Conservation (phyloP, 2,329 filamentous ascomycete species). For the Penicillium expansum region DNA sequence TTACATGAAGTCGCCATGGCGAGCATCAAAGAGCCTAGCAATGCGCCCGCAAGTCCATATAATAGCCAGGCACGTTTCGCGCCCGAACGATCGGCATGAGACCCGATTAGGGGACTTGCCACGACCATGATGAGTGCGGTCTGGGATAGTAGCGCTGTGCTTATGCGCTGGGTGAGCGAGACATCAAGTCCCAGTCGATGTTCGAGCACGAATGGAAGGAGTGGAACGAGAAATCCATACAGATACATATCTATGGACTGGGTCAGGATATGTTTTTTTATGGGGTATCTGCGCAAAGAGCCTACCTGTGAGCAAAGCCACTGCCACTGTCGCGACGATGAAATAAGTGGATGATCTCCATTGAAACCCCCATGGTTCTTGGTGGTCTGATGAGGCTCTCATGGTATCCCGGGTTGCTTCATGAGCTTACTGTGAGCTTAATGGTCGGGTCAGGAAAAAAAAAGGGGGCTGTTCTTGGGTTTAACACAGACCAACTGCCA, state of each 20-base stretch:
- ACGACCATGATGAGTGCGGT: slow-evolving; percentile 26
- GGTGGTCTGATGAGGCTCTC: not conserved
- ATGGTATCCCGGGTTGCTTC: not conserved
- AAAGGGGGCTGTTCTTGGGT: not conserved
- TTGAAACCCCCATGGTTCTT: slow-evolving; percentile 16
- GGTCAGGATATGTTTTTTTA: not conserved
- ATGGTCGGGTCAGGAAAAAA: not conserved
- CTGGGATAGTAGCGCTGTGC: slow-evolving; percentile 26
- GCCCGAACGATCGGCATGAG: slow-evolving; percentile 20
- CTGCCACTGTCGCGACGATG: slow-evolving; percentile 24
- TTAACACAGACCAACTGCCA: not conserved
- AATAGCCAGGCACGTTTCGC: slow-evolving; percentile 24
- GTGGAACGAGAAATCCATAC: slow-evolving; percentile 32
- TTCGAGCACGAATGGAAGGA: slow-evolving; percentile 31
- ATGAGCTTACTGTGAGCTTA: not conserved
- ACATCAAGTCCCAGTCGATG: slow-evolving; percentile 25
- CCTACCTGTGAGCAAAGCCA: slow-evolving; percentile 26
- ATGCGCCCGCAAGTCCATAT: slow-evolving; percentile 17
- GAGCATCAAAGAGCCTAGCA: slow-evolving; percentile 23
- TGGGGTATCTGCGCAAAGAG: not conserved
- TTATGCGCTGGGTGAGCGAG: slow-evolving; percentile 25
- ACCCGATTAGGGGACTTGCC: slow-evolving; percentile 24
- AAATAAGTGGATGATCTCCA: slow-evolving; percentile 26
- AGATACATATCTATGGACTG: slow-evolving; percentile 26
- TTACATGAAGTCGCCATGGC: slow-evolving; percentile 25